phyloP scores from a whole-genome alignment of 441 rosid species.

The Erysimum pusillum region DNA sequence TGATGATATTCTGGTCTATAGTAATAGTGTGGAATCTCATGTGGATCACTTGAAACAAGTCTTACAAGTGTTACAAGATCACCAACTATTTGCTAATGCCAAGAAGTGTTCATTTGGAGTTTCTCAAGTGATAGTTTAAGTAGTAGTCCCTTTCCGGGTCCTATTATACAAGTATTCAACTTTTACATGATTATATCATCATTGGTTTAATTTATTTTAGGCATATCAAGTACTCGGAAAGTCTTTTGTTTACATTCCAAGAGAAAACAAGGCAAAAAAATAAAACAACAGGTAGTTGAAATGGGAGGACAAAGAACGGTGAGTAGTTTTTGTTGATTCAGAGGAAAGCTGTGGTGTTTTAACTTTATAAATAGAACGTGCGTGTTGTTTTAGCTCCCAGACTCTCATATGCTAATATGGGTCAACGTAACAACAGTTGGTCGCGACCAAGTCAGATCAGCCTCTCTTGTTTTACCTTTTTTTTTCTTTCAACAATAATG shows the following conservation, averaged over 20 bases:
- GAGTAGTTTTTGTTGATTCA: constrained; percentile 1
- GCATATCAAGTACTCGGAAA: neutral
- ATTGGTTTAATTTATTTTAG: neutral
- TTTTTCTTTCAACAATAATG: neutral
- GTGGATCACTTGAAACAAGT: no score
- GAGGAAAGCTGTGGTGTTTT: constrained; percentile 19
- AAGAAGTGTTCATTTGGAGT: no score
- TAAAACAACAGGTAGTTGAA: constrained; percentile 14
- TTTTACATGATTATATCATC: constrained; percentile 1
- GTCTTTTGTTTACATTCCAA: constrained; percentile 1
- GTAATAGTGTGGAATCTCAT: no score
- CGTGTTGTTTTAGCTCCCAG: constrained; percentile 4
- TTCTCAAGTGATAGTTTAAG: no score
- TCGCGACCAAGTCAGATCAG: constrained; percentile 32
- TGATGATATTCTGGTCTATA: no score
- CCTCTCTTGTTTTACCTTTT: constrained; percentile 17
- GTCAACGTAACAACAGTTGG: constrained; percentile 29
- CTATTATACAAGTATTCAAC: neutral
- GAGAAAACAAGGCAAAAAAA: constrained; percentile 2
- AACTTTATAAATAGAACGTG: constrained; percentile 5
- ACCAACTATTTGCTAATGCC: no score
- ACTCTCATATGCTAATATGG: neutral
- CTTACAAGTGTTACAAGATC: no score
- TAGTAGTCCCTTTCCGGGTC: no score
- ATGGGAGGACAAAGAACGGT: neutral